A percentile compares a stretch with the other conserved stretches of the same genome.
Evolutionary conservation across 106 monocot genomes (phyloP).

Genomic region (Narthecium ossifragum): DNA sequence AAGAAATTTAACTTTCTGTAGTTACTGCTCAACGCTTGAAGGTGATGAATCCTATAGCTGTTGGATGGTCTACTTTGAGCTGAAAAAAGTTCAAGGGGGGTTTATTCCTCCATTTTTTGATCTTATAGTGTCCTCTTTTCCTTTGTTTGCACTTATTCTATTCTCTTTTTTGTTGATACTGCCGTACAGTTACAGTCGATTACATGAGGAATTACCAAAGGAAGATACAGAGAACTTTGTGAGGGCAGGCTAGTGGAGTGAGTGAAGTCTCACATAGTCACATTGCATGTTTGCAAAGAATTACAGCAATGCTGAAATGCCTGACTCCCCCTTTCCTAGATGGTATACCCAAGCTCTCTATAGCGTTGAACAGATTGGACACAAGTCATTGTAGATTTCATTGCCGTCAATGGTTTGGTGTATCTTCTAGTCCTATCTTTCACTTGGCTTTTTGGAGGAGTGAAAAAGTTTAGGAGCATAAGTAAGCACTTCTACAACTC

Average conservation of each 20-base stretch:
- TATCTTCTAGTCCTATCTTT: no score
- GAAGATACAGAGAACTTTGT: slow-evolving; percentile 66
- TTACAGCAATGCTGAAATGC: slow-evolving; percentile 55
- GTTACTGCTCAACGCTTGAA: slow-evolving; percentile 79
- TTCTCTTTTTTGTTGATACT: no score
- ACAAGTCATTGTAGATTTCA: no score
- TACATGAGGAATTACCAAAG: slow-evolving; percentile 56
- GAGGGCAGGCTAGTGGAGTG: slow-evolving; percentile 43
- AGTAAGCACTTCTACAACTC: no score
- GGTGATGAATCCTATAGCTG: slow-evolving; percentile 87
- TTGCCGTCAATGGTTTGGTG: no score
- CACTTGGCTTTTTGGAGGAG: no score
- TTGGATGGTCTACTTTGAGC: slow-evolving; percentile 87
- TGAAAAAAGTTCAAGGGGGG: slow-evolving; percentile 77
- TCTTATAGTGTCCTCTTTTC: no score
- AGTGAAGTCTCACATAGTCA: no score
- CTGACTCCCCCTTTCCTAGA: slow-evolving; percentile 62
- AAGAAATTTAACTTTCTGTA: slow-evolving; percentile 16
- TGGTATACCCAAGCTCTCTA: slow-evolving; percentile 70
- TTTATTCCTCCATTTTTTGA: background rate
- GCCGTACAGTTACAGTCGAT: background rate
- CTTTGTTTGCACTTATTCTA: no score
- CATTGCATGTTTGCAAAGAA: slow-evolving; percentile 46
- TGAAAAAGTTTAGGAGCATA: no score
- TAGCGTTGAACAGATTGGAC: slow-evolving; percentile 69